Conservation (phyloP, 2,329 filamentous ascomycete species). For the Corynespora cassiicola region DNA sequence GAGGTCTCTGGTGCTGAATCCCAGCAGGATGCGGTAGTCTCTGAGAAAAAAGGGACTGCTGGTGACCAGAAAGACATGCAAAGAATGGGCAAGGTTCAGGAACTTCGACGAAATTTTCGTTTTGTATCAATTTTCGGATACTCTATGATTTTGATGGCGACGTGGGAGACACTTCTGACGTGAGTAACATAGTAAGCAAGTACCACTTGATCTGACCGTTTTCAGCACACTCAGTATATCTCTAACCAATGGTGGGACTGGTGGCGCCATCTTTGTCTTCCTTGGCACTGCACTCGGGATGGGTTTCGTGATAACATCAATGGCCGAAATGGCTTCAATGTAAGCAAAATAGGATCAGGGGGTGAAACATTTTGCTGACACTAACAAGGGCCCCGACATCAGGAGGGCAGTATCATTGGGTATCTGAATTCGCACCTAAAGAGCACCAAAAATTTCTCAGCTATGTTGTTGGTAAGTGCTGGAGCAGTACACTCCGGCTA, state of each 20-base stretch:
- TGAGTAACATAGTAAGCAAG: conserved; percentile 2
- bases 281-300: conserved; percentile 28
- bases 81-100: conserved; percentile 36
- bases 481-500: not conserved
- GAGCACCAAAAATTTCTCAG: conserved; percentile 43
- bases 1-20: conserved; percentile 13
- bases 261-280: conserved; percentile 31
- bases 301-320: conserved; percentile 27
- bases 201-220: conserved; percentile 1
- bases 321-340: conserved; percentile 40
- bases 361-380: conserved; percentile 6
- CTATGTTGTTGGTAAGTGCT: conserved; percentile 29
- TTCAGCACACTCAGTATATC: conserved; percentile 23
- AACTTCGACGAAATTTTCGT: conserved; percentile 31
- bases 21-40: conserved; percentile 11
- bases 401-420: conserved; percentile 39
- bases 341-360: conserved; percentile 11
- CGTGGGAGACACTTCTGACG: conserved; percentile 31
- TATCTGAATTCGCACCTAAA: conserved; percentile 32
- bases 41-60: conserved; percentile 26
- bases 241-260: conserved; percentile 33
- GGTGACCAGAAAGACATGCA: conserved; percentile 32
- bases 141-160: conserved; percentile 33
- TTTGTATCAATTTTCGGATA: conserved; percentile 35
- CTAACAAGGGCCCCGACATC: conserved; percentile 29